These are phyloP conservation scores for Kickxella alabastrina DNA, from an alignment of 192 early-diverging fungal genomes.

Conservation along the genomic window DNA sequence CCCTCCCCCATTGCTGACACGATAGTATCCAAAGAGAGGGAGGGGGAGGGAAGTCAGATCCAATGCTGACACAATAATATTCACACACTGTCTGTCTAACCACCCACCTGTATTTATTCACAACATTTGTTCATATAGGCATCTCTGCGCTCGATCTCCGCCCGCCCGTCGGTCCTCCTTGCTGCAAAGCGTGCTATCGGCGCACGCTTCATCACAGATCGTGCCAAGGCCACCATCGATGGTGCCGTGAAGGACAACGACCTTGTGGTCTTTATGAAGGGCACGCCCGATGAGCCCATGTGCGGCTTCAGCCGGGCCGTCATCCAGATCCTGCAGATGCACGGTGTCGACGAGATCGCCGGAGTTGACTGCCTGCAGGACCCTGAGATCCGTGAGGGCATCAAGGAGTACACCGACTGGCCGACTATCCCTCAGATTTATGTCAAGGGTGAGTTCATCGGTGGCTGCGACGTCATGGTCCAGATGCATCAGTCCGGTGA, in stretches of 20 bases:
- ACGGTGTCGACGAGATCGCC: slow-evolving; percentile 74
- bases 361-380: slow-evolving; percentile 85
- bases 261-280: slow-evolving; percentile 95
- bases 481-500: slow-evolving; percentile 88
- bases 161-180: too few species aligned
- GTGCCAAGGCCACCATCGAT: slow-evolving; percentile 27
- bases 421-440: slow-evolving; percentile 96
- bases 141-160: neutral
- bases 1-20: too few species aligned
- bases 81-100: too few species aligned
- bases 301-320: slow-evolving; percentile 95
- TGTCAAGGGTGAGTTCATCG: slow-evolving; percentile 93
- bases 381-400: slow-evolving; percentile 83
- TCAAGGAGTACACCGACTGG: slow-evolving; percentile 94
- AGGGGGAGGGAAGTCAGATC: too few species aligned
- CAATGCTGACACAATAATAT: too few species aligned
- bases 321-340: slow-evolving; percentile 79
- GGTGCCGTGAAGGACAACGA: slow-evolving; percentile 61
- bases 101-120: too few species aligned
- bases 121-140: too few species aligned
- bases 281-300: slow-evolving; percentile 86
- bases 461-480: slow-evolving; percentile 90
- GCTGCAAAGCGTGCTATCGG: slow-evolving; percentile 5
- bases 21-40: too few species aligned
- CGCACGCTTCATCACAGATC: slow-evolving; percentile 32